These are phyloP conservation scores for Nakaseomyces delphensis DNA, from an alignment of 1,139 yeast species.

Conservation along the genomic window DNA sequence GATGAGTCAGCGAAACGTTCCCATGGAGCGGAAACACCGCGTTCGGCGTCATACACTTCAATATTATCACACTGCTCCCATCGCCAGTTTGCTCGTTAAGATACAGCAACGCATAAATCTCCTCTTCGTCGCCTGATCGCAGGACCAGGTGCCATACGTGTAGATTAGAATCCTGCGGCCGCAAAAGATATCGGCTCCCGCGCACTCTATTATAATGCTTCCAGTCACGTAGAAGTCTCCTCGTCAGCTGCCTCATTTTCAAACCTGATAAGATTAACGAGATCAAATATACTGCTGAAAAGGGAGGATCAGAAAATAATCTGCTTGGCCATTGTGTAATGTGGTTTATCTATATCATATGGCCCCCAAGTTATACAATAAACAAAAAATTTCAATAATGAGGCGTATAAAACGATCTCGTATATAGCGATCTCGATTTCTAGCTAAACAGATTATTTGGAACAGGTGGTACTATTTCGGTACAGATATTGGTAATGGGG, in stretches of 20 bases:
- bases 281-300: no score
- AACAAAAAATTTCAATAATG: no score
- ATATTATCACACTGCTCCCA: slow-evolving; percentile 15
- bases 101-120: slow-evolving; percentile 23
- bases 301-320: no score
- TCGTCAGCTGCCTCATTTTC: slow-evolving; percentile 17
- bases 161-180: slow-evolving; percentile 29
- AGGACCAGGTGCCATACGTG: slow-evolving; percentile 29
- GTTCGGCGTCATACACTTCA: slow-evolving; percentile 28
- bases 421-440: no score
- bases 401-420: background rate
- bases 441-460: no score
- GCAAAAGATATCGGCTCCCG: slow-evolving; percentile 13
- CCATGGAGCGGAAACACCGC: slow-evolving; percentile 23
- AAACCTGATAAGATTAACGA: no score
- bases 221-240: slow-evolving; percentile 29
- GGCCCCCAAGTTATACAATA: no score
- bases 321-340: no score
- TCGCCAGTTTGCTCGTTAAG: slow-evolving; percentile 14
- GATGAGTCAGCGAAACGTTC: slow-evolving; percentile 23
- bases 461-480: background rate
- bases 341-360: no score
- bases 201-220: slow-evolving; percentile 14
- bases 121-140: slow-evolving; percentile 13
- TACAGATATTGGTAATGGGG: background rate